Percentiles rank a stretch among this genome's conserved stretches.
Conservation (phyloP, 2,329 filamentous ascomycete species). For the Penicillium rolfsii region DNA sequence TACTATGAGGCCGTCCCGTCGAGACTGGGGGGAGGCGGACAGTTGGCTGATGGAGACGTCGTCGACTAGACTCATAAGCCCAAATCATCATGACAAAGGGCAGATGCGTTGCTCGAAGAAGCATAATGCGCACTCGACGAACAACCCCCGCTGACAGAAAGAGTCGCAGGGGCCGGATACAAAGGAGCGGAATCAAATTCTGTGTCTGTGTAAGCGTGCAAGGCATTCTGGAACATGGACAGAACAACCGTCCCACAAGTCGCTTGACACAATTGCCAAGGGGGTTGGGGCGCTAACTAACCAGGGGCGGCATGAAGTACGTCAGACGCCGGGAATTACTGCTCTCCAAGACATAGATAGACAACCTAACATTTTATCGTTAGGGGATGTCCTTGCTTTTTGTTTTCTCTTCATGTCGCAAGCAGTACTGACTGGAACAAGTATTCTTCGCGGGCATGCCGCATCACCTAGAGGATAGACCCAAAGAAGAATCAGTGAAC, state of each 20-base stretch:
- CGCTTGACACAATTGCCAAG: slow-evolving; percentile 1
- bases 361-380: slow-evolving; percentile 36
- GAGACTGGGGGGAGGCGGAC: slow-evolving; percentile 30
- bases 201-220: slow-evolving; percentile 30
- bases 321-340: slow-evolving; percentile 52
- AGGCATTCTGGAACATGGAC: slow-evolving; percentile 20
- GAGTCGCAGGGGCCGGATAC: slow-evolving; percentile 61
- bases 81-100: slow-evolving; percentile 62
- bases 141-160: slow-evolving; percentile 59
- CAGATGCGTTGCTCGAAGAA: slow-evolving; percentile 62
- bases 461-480: slow-evolving; percentile 54
- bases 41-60: slow-evolving; percentile 14
- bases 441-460: slow-evolving; percentile 65
- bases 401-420: neutral
- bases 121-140: slow-evolving; percentile 59
- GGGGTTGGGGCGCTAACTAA: slow-evolving; percentile 32
- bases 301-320: slow-evolving; percentile 53
- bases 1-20: slow-evolving; percentile 25
- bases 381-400: slow-evolving; percentile 9
- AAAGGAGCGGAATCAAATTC: slow-evolving; percentile 63
- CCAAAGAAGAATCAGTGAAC: slow-evolving; percentile 1
- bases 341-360: slow-evolving; percentile 50
- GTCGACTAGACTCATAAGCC: slow-evolving; percentile 53
- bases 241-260: slow-evolving; percentile 8
- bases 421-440: slow-evolving; percentile 57